Base-by-base conservation (phyloP, 306 rosid genomes). In the Aeschynomene evenia region DNA sequence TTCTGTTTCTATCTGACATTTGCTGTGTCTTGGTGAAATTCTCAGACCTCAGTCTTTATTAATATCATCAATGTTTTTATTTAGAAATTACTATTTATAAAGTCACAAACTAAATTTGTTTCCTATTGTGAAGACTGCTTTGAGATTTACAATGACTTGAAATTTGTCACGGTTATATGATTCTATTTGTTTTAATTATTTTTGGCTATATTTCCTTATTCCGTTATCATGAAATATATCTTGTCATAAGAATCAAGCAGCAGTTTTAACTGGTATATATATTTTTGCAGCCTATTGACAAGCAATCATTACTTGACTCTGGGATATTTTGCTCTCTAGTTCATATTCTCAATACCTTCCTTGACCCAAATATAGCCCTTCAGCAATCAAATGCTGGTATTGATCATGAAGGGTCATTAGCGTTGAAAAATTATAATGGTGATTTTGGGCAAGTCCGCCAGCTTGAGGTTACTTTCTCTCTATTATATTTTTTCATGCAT, bases 251-350 rank as follows among this genome's bases (percentile, higher is more conserved):
- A 48, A 61, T 62, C 67, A 70, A 78, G 40, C 56, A 14, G 45
- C 51, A 52, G 71, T 26, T 52, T 45, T 49, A 52, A 36, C 33
- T 49, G 49, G 26, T 52, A 49, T 71, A 29, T 39, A 2, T 15
- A 21, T 26, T 53, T 71, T 79, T 83, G 84, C 93, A 95, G 99
- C 97, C 97, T 61, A 77, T 89, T 71, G 99, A 91, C 86, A 95
- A 91, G 75, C 96, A 91, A 83, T 91, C 96, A 77, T 92, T 95
- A 78, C 97, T 95, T 24, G 99, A 89, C 86, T 95, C 99, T 60
- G 99, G 99, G 57, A 91, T 95, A 80, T 87, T 91, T 61, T 87
- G 99, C 83, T 95, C 96, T 81, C 99, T 95, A 85, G 86, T 95
- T 76, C 85, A 86, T 73, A 85, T 89, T 72, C 93, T 95, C 70